Evolutionary conservation across 305 asterid genomes (phyloP), one percentile per base, ranked within the genome.

Genomic region (Fraxinus floribunda): DNA sequence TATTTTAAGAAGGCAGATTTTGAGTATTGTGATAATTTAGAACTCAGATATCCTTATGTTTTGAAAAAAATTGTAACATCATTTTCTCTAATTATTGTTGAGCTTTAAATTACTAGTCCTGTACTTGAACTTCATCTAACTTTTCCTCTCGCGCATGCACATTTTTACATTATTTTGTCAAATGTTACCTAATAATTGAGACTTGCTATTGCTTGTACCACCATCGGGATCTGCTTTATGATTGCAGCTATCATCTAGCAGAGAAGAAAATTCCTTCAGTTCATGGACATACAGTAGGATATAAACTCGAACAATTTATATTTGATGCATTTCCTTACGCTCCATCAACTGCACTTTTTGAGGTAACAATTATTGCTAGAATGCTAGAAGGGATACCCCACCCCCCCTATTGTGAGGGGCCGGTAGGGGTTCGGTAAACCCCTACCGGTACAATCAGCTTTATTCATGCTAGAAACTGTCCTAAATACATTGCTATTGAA

Each of bases 321-420:
- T 94, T 94, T 86, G 99, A 95, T 84, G 98, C 99, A 68, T 95
- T 95, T 79, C 98, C 99, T 39, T 95, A 93, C 85, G 92, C 97
- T 80, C 97, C 98, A 85, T 90, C 98, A 60, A 95, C 97, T 2
- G 91, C 97, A 74, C 97, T 94, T 80, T 93, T 90, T 91, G 99
- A 95, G 98, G 99, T 94, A 88, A 57, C 46, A 29, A 75, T 7
- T 71, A 44, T 15, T 35, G 52, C 38, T 38, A 38, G 24, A 41
- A 18, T n/a, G n/a, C n/a, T n/a, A n/a, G n/a, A n/a, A n/a, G n/a
- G n/a, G n/a, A n/a, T n/a, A n/a, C n/a, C n/a, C n/a, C n/a, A n/a
- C n/a, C n/a, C n/a, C n/a, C n/a, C n/a, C n/a, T n/a, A n/a, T n/a
- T n/a, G n/a, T n/a, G n/a, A n/a, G n/a, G n/a, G n/a, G n/a, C n/a